Base-by-base conservation (phyloP, 352 stramenopile genomes). In the Globisporangium emineosum region DNA sequence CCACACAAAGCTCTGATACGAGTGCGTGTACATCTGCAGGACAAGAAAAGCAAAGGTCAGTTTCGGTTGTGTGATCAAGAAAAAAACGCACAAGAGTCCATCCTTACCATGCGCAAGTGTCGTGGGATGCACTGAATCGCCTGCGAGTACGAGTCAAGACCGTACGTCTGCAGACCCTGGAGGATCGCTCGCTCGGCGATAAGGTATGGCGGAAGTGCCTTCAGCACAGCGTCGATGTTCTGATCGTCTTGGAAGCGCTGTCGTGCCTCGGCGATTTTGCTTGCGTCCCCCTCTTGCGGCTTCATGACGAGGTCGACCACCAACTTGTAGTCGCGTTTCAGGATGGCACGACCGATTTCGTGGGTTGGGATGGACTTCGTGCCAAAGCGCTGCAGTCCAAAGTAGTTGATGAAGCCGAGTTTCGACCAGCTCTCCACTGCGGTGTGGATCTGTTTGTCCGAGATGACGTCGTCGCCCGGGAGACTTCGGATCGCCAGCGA, bases 341-440 rank as follows among this genome's bases (percentile, higher is more conserved):
- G 72, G 62, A 99, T 90, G 5, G 93, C 91, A 13, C 96, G 93
- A 21, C 97, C 97, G 30, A 98, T 89, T 59, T 97, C 78, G 53
- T 96, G 83, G 0, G 84, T 93, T 25, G 78, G 89, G 80, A 92
- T 96, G 63, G 80, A 88, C 43, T 86, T 93, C 74, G 81, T 98
- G 76, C 83, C 97, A 75, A 98, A 99, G 69, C 95, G 84, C 79
- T 99, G 97, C 55, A 98, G 84, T 3, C 97, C 97, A 79, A 99
- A 99, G 80, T 98, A 99, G 69, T 99, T 99, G 67, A 99, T 96
- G 73, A 99, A 99, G 7, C 97, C 97, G 30, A 76, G 67, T 5
- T 64, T n/a, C 5, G 73, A 68, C 86, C 91, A 97, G 53, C 71
- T 91, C 12, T 74, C 64, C 37, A 97, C 81, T 0, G 84, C 85